Evolutionary conservation across 1,284 basidiomycete genomes (phyloP).

Genomic region (Meira nashicola): DNA sequence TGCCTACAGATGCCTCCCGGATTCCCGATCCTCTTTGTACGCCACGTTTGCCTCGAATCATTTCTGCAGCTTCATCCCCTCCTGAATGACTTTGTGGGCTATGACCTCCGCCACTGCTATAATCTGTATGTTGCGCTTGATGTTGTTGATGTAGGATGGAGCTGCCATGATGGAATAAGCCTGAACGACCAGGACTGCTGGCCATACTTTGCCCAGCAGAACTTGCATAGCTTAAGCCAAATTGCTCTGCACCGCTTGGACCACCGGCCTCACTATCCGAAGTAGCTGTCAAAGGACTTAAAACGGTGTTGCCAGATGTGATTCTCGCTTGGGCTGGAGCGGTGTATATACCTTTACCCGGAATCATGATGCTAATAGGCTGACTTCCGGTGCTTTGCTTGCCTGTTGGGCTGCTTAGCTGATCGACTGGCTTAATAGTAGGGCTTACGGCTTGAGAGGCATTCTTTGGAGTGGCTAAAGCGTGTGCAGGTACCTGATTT

Average conservation of each 20-base stretch:
- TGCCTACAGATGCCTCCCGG: constrained; percentile 11
- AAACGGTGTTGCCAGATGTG: constrained; percentile 10
- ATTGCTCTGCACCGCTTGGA: constrained; percentile 27
- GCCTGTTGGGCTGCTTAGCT: background rate
- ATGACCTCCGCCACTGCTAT: constrained; percentile 2
- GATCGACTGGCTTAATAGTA: background rate
- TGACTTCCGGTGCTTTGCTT: background rate
- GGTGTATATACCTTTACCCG: constrained; percentile 22
- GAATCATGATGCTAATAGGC: constrained; percentile 37
- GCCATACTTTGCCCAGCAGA: constrained; percentile 31
- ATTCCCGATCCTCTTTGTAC: background rate
- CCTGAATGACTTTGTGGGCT: constrained; percentile 7
- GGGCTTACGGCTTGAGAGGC: background rate
- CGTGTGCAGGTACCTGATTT: background rate
- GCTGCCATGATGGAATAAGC: constrained; percentile 9
- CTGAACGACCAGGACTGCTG: constrained; percentile 24
- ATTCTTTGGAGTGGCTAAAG: background rate
- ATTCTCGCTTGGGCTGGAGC: constrained; percentile 34
- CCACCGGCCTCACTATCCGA: constrained; percentile 28
- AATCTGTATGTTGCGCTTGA: background rate
- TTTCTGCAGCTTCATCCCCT: background rate
- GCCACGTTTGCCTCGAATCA: background rate
- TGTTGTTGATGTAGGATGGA: constrained; percentile 14
- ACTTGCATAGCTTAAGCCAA: constrained; percentile 39
- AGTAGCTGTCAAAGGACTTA: constrained; percentile 34